Conservation (phyloP, 495 filamentous ascomycete species). For the Hyphodiscus hymeniophilus region DNA sequence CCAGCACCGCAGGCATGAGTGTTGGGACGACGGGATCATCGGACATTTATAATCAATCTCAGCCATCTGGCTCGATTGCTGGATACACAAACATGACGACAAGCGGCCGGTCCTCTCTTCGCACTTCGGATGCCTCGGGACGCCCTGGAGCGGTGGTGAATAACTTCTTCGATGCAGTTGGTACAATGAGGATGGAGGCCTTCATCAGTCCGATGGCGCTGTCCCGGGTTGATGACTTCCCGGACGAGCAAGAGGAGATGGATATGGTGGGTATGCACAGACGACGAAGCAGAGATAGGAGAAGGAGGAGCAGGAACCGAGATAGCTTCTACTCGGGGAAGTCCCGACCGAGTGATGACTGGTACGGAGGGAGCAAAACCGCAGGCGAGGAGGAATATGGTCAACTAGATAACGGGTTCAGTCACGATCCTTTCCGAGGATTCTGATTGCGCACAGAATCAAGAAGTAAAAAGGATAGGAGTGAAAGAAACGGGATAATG, state of each 20-base stretch:
- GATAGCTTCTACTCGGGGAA: constrained; percentile 20
- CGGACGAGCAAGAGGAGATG: constrained; percentile 23
- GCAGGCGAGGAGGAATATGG: constrained; percentile 30
- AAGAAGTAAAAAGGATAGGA: background rate
- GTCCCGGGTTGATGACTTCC: constrained; percentile 18
- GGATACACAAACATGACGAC: constrained; percentile 43
- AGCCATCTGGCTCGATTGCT: constrained; percentile 24
- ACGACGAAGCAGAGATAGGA: constrained; percentile 16
- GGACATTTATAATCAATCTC: constrained; percentile 42
- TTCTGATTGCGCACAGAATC: too few relatives aligned
- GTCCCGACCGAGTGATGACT: constrained; percentile 24
- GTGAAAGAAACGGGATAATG: background rate
- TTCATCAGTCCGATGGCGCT: constrained; percentile 61
- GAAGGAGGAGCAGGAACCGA: constrained; percentile 17
- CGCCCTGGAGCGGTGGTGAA: constrained; percentile 29
- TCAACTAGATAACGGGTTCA: constrained; percentile 22
- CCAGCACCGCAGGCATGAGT: constrained; percentile 43
- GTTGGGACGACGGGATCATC: constrained; percentile 47
- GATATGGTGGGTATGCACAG: constrained; percentile 17
- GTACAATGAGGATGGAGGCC: constrained; percentile 94
- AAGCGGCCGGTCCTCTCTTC: constrained; percentile 34
- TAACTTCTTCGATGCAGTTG: constrained; percentile 70
- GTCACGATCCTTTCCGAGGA: constrained; percentile 32
- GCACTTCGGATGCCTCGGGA: constrained; percentile 20
- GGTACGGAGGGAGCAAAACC: constrained; percentile 25